These are phyloP conservation scores for Ceratobasidium sp. DNA, from an alignment of 1,284 basidiomycete genomes.

Conservation along the genomic window DNA sequence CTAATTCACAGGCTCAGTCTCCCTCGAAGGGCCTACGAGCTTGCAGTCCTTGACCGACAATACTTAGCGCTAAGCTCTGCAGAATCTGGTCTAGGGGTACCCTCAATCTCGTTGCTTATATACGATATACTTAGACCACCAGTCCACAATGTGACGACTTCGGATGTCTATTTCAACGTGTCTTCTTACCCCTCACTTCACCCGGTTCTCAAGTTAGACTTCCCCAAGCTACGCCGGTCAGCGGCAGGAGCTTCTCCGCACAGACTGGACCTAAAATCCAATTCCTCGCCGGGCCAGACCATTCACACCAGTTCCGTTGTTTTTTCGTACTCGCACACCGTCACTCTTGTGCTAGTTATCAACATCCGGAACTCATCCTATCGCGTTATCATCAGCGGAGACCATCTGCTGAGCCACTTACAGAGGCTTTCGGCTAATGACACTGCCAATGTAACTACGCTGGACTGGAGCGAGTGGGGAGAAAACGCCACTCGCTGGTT, in stretches of 20 bases:
- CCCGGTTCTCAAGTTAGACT: too few relatives aligned
- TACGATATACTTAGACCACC: too few relatives aligned
- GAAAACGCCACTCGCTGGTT: constrained; percentile 6
- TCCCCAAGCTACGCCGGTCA: too few relatives aligned
- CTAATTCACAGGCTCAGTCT: background rate
- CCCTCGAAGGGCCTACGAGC: background rate
- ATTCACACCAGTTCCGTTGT: background rate
- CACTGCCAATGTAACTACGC: background rate
- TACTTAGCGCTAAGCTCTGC: background rate
- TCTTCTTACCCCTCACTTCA: background rate
- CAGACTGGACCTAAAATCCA: too few relatives aligned
- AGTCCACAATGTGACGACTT: too few relatives aligned
- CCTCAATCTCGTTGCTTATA: too few relatives aligned
- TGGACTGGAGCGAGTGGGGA: background rate
- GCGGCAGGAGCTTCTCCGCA: too few relatives aligned
- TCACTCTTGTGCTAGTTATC: background rate
- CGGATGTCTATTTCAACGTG: too few relatives aligned
- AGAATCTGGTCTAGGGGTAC: too few relatives aligned
- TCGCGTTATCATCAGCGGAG: background rate
- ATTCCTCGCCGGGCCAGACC: too few relatives aligned
- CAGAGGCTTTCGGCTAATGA: background rate
- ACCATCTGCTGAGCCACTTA: background rate
- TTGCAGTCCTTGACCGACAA: background rate
- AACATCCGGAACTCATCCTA: background rate
- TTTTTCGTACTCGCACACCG: background rate